Base-by-base conservation (phyloP, 495 filamentous ascomycete species). In the Neurospora hispaniola region DNA sequence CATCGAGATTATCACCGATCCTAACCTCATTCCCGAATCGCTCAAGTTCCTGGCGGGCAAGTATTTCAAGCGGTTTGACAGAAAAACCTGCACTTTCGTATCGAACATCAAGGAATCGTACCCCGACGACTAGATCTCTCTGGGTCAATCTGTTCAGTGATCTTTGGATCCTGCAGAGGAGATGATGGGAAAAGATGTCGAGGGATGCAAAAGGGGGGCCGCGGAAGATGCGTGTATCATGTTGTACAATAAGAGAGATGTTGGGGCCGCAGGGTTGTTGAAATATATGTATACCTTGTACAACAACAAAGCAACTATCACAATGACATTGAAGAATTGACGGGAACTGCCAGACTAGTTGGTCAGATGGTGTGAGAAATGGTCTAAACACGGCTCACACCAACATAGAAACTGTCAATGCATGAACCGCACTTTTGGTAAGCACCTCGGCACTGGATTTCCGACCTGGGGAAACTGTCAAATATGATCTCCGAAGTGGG, bases 1-100 rank as follows among this genome's bases (percentile, higher is more conserved):
- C 75, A 91, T 97, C 69, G 85, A 89, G 71, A 84, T 90, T 31
- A 81, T 93, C 54, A 79, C 83, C 3, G 82, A 88, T 48, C 82
- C 82, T 43, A 78, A 75, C 9, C 70, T 80, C 75, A 48, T 84
- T 74, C 75, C 89, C 0, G 78, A 81, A 12, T 83, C 84, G 5
- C 81, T 97, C 70, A 85, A 90, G 74, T 83, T 82, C 69, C 84
- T 95, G 74, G 94, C 94, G 3, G 96, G 96, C 12, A 91, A 90
- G 76, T 91, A 92, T 81, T 98, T 98, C 77, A 97, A 94, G 82
- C 85, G 94, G 23, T 98, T 93, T 88, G 93, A 97, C 80, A 75
- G 78, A 42, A 81, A 80, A n/a, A 83, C 77, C 0, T 84, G 87
- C 70, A 84, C 81, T 3, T 99, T 99, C 84, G 86, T 97, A 7